Evolutionary conservation across 805 yeast genomes (phyloP), one percentile per base, ranked within the genome.

Genomic region (Citeromyces matritensis): DNA sequence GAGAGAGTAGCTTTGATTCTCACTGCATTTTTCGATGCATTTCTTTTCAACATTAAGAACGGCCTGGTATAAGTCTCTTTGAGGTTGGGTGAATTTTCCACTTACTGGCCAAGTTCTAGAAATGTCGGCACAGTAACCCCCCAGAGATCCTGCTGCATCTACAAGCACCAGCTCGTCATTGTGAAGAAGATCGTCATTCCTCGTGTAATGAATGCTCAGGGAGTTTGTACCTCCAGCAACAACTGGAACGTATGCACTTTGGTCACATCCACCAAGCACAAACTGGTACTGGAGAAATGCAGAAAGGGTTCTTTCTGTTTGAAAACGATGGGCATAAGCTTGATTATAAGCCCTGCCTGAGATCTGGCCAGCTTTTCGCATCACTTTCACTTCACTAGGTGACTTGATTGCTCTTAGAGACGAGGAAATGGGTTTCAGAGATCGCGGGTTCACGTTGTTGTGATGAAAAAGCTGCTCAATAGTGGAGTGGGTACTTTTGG

Each of bases 81-180:
- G 98, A 3, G 94, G 73, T 7, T 60, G 69, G 2, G 80, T 55
- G 49, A 91, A 91, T 30, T 55, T 58, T 2, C 93, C 83, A 25
- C 67, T 66, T 30, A 74, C 77, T 4, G 98, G 98, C 96, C 97
- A 91, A 0, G 96, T 79, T 39, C 99, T 66, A 2, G 97, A 86
- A 29, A 91, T 91, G 53, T 91, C 99, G 1, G 96, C 76, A 47
- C 94, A 76, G 52, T 91, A 91, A 1, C 96, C 96, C 26, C 97
- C 98, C 27, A 78, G 51, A 31, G 80, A 68, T 4, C 97, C 99
- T 1, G 94, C 93, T 3, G 97, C 97, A 53, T 91, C 99, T 3
- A 91, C 85, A 19, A 91, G 68, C 6, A 85, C 95, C 62, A 82
- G 56, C 39, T 88, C 96, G 39, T 75, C 84, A 27, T 69, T 65